Evolutionary conservation across 352 stramenopile species (phyloP), one percentile per base, ranked within the genome.

Genomic region (Pythium pyrilobum): DNA sequence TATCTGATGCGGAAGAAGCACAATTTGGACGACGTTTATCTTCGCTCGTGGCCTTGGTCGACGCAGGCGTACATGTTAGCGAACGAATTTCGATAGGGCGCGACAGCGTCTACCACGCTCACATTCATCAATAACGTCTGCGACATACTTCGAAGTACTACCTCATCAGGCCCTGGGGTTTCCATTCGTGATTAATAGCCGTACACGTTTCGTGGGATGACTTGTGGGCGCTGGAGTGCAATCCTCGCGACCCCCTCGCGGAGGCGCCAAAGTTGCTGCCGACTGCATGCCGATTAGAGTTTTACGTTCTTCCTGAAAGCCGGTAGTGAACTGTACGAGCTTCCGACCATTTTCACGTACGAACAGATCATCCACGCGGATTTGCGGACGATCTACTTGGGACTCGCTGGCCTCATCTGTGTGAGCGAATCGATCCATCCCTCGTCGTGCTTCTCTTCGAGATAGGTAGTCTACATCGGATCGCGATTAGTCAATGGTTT

Each of bases 31-130:
- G 38, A 70, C n/a, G 37, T 83, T 1, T 55, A 52, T 8, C 21
- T 82, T 6, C 13, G 77, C 2, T 61, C 52, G 2, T 46, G 71
- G 0, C 62, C 59, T 0, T 27, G 80, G 21, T 74, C 67, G 9
- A 59, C 64, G 18, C 71, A 80, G 58, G 70, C 74, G 42, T 83
- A 80, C 44, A 36, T 49, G 0, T 61, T 76, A 7, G 55, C 60
- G 3, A 49, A 59, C 6, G 60, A 70, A 3, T 67, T 66, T 12
- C 55, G 63, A 23, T 29, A 53, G 5, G 73, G 70, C 0, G 58
- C 73, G 15, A 62, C 64, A 0, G 63, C 59, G 15, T 44, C 73
- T 0, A 62, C 47, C 0, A 64, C 63, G 2, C 5, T 83, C 20
- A 65, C 71, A 31, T 37, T 63, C 27, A 51, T 83, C 15, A 66